Evolutionary conservation across 2,329 filamentous ascomycete genomes (phyloP), one percentile per base, ranked within the genome.

Genomic region (Periconia macrospinosa): DNA sequence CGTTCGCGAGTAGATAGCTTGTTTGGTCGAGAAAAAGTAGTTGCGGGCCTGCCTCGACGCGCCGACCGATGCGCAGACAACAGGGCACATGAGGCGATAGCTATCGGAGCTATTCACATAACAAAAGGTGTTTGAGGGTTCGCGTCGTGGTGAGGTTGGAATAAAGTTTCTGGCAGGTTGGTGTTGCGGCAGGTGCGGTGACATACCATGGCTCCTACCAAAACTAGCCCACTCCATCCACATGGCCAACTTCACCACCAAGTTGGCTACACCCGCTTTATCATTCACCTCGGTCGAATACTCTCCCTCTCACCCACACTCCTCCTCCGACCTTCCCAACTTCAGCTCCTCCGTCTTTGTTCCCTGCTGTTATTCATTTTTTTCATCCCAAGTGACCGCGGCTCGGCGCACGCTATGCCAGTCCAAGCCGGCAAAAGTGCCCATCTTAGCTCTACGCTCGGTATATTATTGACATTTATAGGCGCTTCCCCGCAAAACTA

Each of bases 381-480:
- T 37, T 10, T 37, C 33, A n/a, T 37, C 11, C 5, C 45, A 18
- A 15, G 6, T 17, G 23, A 35, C 46, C 51, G 49, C 52, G 49
- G 48, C 49, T 57, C 53, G 55, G 55, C 51, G 7, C 23, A 47
- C 47, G 35, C 45, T 17, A 17, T 35, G 35, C 27, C 43, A 14
- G 15, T 42, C 55, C 51, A 55, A 56, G 54, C 59, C 61, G 61
- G 61, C 51, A 62, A 56, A 62, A 52, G 37, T 56, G 41, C 40
- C 40, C 49, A 40, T 51, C 56, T 46, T 52, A 52, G 60, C 52
- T 53, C 54, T 43, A 50, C 45, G 33, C 33, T 63, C 63, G 59
- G 61, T 48, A 45, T 52, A 58, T 60, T 50, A 46, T 55, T 59
- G 35, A 37, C 41, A 27, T 47, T 41, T 37, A 37, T 37, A 37